A percentile compares a stretch with the other conserved stretches of the same genome.
Conservation (phyloP, 805 yeast genomes). For the Pichia gijzeniarum region DNA sequence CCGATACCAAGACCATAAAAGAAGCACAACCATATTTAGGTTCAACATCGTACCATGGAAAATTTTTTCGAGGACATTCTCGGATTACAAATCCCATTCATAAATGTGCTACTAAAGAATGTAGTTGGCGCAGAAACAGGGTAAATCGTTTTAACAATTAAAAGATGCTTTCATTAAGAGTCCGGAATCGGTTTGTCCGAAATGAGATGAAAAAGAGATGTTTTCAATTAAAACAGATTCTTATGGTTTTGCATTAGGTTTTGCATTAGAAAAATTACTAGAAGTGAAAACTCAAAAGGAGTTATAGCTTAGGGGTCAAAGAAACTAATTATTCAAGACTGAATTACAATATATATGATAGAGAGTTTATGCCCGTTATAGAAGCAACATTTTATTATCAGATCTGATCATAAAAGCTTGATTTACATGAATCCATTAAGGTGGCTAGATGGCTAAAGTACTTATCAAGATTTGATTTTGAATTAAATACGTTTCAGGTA, state of each 20-base stretch:
- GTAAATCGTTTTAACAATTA: too few relatives aligned
- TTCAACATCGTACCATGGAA: not conserved
- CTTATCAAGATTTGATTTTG: constrained; percentile 4
- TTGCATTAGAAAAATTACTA: constrained; percentile 1
- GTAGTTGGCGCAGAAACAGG: not conserved
- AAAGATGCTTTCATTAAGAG: too few relatives aligned
- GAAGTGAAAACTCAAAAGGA: not conserved
- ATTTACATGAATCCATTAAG: constrained; percentile 1
- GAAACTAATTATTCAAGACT: not conserved
- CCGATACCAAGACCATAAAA: not conserved
- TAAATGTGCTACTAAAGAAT: not conserved
- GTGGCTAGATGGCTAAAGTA: constrained; percentile 6
- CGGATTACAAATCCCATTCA: not conserved
- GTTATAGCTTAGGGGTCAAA: constrained; percentile 4
- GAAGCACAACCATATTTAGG: not conserved
- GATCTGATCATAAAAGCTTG: constrained; percentile 4
- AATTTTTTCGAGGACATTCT: not conserved
- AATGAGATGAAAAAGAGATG: not conserved
- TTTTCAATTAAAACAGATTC: constrained; percentile 4
- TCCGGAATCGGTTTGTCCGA: not conserved
- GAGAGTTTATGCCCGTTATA: constrained; percentile 2
- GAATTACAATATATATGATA: not conserved
- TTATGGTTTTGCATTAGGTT: constrained; percentile 3
- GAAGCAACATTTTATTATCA: not conserved
- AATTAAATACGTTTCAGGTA: constrained; percentile 3